Evolutionary conservation across 306 rosid genomes (phyloP).

Genomic region (Quercus suber): DNA sequence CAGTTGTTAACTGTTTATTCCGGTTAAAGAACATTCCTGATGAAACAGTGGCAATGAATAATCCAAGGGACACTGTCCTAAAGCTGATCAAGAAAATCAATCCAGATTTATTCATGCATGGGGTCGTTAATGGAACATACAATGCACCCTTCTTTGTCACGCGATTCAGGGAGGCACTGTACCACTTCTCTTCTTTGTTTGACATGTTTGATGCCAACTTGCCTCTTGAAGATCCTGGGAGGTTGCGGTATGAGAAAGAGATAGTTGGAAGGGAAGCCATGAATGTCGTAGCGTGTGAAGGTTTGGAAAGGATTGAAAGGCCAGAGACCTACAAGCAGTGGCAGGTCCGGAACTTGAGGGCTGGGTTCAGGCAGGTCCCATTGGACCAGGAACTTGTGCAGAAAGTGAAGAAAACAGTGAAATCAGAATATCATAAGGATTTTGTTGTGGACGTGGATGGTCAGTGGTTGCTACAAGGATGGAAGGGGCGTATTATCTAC

Average conservation of each 20-base stretch:
- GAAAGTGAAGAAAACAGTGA: conserved; percentile 40
- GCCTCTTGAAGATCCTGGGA: conserved; percentile 48
- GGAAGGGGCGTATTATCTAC: conserved; percentile 67
- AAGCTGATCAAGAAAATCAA: conserved; percentile 58
- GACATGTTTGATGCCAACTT: conserved; percentile 74
- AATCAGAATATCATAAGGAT: conserved; percentile 60
- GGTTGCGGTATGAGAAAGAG: conserved; percentile 56
- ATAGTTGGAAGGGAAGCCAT: conserved; percentile 60
- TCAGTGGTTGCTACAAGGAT: conserved; percentile 75
- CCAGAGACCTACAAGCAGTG: conserved; percentile 88
- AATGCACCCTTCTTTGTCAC: conserved; percentile 74
- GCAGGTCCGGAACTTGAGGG: conserved; percentile 71
- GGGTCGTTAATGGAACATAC: conserved; percentile 60
- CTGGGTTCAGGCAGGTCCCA: conserved; percentile 65
- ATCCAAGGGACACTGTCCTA: conserved; percentile 67
- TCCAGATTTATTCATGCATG: conserved; percentile 73
- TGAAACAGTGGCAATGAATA: conserved; percentile 40
- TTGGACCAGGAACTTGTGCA: conserved; percentile 44
- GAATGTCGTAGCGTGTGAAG: conserved; percentile 85
- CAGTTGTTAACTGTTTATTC: conserved; percentile 55
- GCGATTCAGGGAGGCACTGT: conserved; percentile 68
- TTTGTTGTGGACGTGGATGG: conserved; percentile 63
- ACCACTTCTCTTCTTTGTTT: conserved; percentile 68
- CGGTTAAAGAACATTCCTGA: conserved; percentile 63
- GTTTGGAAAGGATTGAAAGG: conserved; percentile 66